Evolutionary conservation across 805 yeast species (phyloP), one percentile per base, ranked within the genome.

Genomic region (Wickerhamomyces xylosicus): DNA sequence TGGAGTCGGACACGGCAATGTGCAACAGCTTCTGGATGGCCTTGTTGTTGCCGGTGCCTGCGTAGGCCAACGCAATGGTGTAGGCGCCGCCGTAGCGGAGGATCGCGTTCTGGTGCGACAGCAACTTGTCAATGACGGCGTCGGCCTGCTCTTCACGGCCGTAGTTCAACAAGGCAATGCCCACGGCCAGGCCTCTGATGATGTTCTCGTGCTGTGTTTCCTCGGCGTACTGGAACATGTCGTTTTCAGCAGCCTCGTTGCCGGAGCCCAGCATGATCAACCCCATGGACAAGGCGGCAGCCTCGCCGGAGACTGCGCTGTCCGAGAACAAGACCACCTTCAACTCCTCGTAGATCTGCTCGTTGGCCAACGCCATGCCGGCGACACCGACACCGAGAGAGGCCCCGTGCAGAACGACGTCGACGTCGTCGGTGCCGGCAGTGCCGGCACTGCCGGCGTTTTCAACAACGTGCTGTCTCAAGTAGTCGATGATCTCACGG

Each of bases 121-220:
- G 60, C 54, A 92, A 66, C 48, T 70, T 66, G 25, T 74, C 76
- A 46, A 90, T 85, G 25, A 75, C 60, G 9, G 59, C 61, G 49
- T 85, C 86, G 5, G 96, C 92, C 42, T 74, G 68, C 47, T 78
- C 87, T 61, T 87, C 96, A 52, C 77, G 78, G 33, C 94, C 95
- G 55, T 80, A 90, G 60, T 78, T 82, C 42, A 90, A 69, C 47
- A 92, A 66, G 0, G 97, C 95, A 50, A 90, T 69, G 44, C 95
- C 95, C 42, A 90, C 72, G 2, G 95, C 85, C 49, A 89, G 67
- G n/a, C 95, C 94, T 59, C 97, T 83, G 37, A 86, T 81, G 43
- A 92, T 90, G 50, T 85, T 87, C 61, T 89, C 97, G 63, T 92
- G 98, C 59, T 85, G 89, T 16, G 97, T 90, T 56, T 89, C 97